Evolutionary conservation across 495 filamentous ascomycete species (phyloP).

Genomic region (Penicillium salamii): DNA sequence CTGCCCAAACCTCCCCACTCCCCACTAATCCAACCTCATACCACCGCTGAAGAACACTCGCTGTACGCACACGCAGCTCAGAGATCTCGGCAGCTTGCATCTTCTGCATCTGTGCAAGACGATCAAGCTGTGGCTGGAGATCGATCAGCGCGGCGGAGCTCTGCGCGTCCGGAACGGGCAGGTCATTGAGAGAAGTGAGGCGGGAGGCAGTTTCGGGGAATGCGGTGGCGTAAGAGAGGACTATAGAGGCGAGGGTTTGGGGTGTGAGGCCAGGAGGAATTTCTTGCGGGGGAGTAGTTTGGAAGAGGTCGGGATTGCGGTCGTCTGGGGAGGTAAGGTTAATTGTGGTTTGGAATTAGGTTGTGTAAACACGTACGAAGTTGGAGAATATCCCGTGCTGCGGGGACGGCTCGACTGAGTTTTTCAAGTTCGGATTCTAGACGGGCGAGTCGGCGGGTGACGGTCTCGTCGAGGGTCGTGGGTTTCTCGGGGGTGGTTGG

Average conservation of each 20-base stretch:
- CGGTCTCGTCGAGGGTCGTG: slow-evolving; percentile 37
- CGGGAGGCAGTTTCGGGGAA: slow-evolving; percentile 77
- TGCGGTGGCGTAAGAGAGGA: slow-evolving; percentile 69
- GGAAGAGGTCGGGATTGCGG: slow-evolving; percentile 58
- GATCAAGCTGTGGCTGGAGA: slow-evolving; percentile 68
- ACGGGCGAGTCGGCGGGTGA: slow-evolving; percentile 54
- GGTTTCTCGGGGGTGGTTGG: slow-evolving; percentile 39
- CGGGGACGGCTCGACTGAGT: slow-evolving; percentile 45
- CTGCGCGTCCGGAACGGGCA: slow-evolving; percentile 68
- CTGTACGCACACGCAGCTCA: slow-evolving; percentile 69
- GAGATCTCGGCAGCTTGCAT: slow-evolving; percentile 70
- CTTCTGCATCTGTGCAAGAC: slow-evolving; percentile 61
- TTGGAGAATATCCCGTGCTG: slow-evolving; percentile 49
- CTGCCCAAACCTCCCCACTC: slow-evolving; percentile 68
- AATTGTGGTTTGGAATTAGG: not conserved
- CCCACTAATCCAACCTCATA: slow-evolving; percentile 71
- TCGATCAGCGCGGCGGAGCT: slow-evolving; percentile 64
- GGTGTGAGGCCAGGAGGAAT: slow-evolving; percentile 44
- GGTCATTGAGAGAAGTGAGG: slow-evolving; percentile 74
- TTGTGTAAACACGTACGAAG: slow-evolving; percentile 32
- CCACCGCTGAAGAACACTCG: slow-evolving; percentile 71
- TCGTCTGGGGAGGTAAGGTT: slow-evolving; percentile 38
- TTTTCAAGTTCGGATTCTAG: slow-evolving; percentile 60
- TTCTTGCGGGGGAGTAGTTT: slow-evolving; percentile 31
- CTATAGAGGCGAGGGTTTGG: slow-evolving; percentile 55